Percentiles rank a stretch among this genome's conserved stretches.
Evolutionary conservation across 2,329 filamentous ascomycete species (phyloP).

Genomic region (Talaromyces rugulosus): DNA sequence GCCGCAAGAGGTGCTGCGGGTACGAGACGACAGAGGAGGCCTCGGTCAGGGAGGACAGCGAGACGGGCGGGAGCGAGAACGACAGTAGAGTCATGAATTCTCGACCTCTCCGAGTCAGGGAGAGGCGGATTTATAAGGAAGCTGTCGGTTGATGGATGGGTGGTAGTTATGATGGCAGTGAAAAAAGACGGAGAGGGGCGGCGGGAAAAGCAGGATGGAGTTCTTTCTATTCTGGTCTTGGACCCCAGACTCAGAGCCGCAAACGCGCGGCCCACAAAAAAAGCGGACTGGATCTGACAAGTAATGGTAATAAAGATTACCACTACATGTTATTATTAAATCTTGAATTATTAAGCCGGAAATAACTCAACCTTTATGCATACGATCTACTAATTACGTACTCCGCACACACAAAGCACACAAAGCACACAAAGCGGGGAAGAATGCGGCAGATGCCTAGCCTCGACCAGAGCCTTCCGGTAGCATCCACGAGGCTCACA

Average conservation of each 20-base stretch:
- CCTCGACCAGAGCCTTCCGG: too few species aligned
- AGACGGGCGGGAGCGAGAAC: constrained; percentile 22
- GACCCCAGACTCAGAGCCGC: neutral
- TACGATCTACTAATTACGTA: too few species aligned
- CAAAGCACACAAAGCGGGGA: too few species aligned
- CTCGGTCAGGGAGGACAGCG: constrained; percentile 33
- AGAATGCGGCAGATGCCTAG: too few species aligned
- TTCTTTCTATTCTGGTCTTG: too few species aligned
- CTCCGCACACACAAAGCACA: too few species aligned
- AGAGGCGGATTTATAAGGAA: neutral
- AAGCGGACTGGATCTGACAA: too few species aligned
- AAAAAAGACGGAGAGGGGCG: neutral
- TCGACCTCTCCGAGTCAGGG: neutral
- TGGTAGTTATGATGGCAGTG: neutral
- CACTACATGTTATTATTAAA: too few species aligned
- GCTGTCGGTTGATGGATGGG: neutral
- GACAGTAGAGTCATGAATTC: constrained; percentile 31
- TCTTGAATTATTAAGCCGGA: too few species aligned
- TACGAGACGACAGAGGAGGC: constrained; percentile 32
- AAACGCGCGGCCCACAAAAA: neutral
- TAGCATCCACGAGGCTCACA: too few species aligned
- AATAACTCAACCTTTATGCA: too few species aligned
- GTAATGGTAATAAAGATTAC: too few species aligned
- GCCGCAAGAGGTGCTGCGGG: constrained; percentile 30
- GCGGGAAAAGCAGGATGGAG: neutral